Conservation (phyloP, 2,329 filamentous ascomycete genomes). For the Penicillium freii region DNA sequence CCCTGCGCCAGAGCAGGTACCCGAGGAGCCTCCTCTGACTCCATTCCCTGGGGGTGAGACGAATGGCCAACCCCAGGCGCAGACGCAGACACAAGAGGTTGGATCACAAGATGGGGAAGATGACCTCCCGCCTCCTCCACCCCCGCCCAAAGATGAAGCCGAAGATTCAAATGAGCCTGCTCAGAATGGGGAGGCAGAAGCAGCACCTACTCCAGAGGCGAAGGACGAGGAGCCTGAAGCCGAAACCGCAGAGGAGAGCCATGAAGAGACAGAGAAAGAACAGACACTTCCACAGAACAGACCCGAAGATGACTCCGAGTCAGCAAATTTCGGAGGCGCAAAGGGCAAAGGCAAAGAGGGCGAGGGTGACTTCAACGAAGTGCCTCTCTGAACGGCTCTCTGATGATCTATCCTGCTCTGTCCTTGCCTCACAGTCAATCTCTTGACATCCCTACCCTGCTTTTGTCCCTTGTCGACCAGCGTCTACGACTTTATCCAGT, state of each 20-base stretch:
- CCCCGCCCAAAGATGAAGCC: slow-evolving; percentile 31
- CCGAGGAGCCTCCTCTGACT: slow-evolving; percentile 32
- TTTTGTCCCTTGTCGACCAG: slow-evolving; percentile 2
- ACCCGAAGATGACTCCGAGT: slow-evolving; percentile 21
- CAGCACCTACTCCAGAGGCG: slow-evolving; percentile 5
- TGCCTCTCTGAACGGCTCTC: slow-evolving; percentile 27
- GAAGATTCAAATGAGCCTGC: slow-evolving; percentile 21
- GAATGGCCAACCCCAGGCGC: slow-evolving; percentile 29
- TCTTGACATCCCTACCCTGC: not conserved
- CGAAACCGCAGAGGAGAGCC: slow-evolving; percentile 11
- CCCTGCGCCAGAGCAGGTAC: slow-evolving; percentile 24
- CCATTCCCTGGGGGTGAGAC: slow-evolving; percentile 35
- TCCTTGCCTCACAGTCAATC: slow-evolving; percentile 1
- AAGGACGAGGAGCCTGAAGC: slow-evolving; percentile 17
- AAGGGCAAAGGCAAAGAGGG: slow-evolving; percentile 34
- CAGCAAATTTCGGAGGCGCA: slow-evolving; percentile 14
- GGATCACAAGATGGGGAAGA: slow-evolving; percentile 28
- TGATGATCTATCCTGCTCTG: slow-evolving; percentile 8
- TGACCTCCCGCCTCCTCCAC: slow-evolving; percentile 23
- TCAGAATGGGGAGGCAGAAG: slow-evolving; percentile 20
- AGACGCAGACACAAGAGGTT: slow-evolving; percentile 28
- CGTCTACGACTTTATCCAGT: slow-evolving; percentile 21
- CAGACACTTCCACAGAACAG: slow-evolving; percentile 25
- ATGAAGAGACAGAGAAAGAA: slow-evolving; percentile 28
- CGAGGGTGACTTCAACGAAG: slow-evolving; percentile 38